Evolutionary conservation across 768 basidiomycete species (phyloP), one percentile per base, ranked within the genome.

Genomic region (Tulasnella sp.): DNA sequence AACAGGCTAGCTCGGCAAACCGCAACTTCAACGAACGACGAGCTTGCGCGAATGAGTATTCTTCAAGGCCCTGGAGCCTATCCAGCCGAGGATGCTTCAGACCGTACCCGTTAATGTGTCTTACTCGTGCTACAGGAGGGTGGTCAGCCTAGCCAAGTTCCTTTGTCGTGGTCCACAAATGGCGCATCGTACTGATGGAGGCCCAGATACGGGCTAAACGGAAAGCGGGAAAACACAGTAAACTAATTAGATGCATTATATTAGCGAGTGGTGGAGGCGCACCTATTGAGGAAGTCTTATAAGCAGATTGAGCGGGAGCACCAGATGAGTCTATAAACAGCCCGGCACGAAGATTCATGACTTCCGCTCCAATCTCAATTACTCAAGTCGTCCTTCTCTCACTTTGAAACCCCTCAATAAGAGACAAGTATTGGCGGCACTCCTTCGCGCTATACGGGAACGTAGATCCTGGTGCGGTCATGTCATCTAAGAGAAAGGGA

Each of bases 141-240:
- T 8, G n/a, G 1, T 29, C 5, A 34, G 49, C 34, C 5, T 15
- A 11, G 5, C 12, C 25, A 71, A 39, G 11, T 11, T 45, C 22
- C 37, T 9, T 12, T 5, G 5, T 39, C 29, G 45, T n/a, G 4
- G 36, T 8, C 37, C 19, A 25, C 1, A 39, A n/a, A 15, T 22
- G 42, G 22, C 11, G 11, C 37, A 40, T 54, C 39, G 40, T 5
- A 76, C 75, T 64, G 19, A 76, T 68, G 0, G 69, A 38, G 0
- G 40, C 11, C 75, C 75, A 76, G 22, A 76, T 31, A 4, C 75
- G 75, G 42, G 75, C 75, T 76, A 45, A 8, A 74, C 19, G n/a
- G 6, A 31, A 37, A 39, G 12, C 1, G 22, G 15, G 29, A 70
- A 0, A 17, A 45, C 37, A 15, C 3, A 8, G 15, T 29, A 29